A percentile compares a stretch with the other conserved stretches of the same genome.
Evolutionary conservation across 768 basidiomycete species (phyloP).

Genomic region (Hirschioporus abietinus): DNA sequence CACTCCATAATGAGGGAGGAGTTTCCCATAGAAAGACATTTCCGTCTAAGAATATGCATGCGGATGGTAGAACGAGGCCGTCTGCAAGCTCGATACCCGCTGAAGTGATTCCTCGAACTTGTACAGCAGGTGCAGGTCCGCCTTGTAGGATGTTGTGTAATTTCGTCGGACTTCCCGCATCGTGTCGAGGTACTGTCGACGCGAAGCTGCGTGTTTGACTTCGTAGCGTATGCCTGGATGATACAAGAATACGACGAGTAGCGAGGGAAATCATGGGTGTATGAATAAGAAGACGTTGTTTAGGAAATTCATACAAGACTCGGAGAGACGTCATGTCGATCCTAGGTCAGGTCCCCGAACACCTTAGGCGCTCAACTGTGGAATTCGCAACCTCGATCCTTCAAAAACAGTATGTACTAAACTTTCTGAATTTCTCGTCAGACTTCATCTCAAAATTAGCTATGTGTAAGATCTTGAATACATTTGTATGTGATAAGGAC

Average conservation of each 20-base stretch:
- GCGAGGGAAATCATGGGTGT: background rate
- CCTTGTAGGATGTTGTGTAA: constrained; percentile 73
- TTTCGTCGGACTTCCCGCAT: constrained; percentile 17
- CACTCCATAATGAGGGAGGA: constrained; percentile 54
- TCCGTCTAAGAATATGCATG: constrained; percentile 82
- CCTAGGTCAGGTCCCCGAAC: background rate
- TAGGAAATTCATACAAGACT: background rate
- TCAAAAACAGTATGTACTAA: too few relatives aligned
- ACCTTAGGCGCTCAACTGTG: too few relatives aligned
- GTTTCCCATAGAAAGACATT: constrained; percentile 91
- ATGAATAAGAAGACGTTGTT: background rate
- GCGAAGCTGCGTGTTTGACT: background rate
- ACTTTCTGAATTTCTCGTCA: too few relatives aligned
- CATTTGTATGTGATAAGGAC: too few relatives aligned
- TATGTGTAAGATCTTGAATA: too few relatives aligned
- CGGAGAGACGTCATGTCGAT: background rate
- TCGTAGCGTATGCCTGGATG: background rate
- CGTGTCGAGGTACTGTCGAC: background rate
- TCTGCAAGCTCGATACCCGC: constrained; percentile 69
- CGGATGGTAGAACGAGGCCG: constrained; percentile 69
- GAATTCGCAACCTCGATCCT: too few relatives aligned
- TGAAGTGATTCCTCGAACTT: constrained; percentile 59
- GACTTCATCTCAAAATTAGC: too few relatives aligned
- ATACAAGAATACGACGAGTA: background rate
- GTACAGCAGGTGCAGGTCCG: constrained; percentile 62